Conservation (phyloP, 2,329 filamentous ascomycete genomes). For the Gliomastix tumulicola region DNA sequence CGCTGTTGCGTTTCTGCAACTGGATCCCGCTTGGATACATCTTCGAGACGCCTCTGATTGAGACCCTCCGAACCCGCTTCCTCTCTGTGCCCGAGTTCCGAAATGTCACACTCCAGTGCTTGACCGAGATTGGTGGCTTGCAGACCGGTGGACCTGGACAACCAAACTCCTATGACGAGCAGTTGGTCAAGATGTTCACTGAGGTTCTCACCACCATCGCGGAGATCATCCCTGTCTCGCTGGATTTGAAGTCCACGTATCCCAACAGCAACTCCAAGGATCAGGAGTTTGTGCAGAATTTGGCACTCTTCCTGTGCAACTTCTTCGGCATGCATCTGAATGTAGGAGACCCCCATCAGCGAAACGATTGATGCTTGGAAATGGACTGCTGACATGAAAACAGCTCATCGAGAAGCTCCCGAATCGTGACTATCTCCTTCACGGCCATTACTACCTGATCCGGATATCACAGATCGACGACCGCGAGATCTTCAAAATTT, state of each 20-base stretch:
- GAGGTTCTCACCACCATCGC: constrained; percentile 90
- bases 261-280: constrained; percentile 85
- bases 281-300: constrained; percentile 95
- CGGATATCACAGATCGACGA: constrained; percentile 98
- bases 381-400: constrained; percentile 4
- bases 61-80: constrained; percentile 87
- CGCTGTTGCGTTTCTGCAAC: constrained; percentile 91
- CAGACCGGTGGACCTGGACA: constrained; percentile 69
- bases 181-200: constrained; percentile 97
- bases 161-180: constrained; percentile 78
- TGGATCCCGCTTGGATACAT: constrained; percentile 99
- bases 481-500: constrained; percentile 99
- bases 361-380: constrained; percentile 4
- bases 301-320: constrained; percentile 92
- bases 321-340: constrained; percentile 92
- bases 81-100: constrained; percentile 91
- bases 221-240: constrained; percentile 81
- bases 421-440: constrained; percentile 88
- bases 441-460: constrained; percentile 97
- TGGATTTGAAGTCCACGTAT: constrained; percentile 89
- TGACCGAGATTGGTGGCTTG: constrained; percentile 93
- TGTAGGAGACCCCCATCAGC: constrained; percentile 35
- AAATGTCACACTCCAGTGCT: constrained; percentile 91
- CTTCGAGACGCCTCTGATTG: constrained; percentile 94
- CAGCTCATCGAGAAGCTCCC: constrained; percentile 92